phyloP scores from a whole-genome alignment of 257 asterid species.

The Fraxinus quadrangulata region DNA sequence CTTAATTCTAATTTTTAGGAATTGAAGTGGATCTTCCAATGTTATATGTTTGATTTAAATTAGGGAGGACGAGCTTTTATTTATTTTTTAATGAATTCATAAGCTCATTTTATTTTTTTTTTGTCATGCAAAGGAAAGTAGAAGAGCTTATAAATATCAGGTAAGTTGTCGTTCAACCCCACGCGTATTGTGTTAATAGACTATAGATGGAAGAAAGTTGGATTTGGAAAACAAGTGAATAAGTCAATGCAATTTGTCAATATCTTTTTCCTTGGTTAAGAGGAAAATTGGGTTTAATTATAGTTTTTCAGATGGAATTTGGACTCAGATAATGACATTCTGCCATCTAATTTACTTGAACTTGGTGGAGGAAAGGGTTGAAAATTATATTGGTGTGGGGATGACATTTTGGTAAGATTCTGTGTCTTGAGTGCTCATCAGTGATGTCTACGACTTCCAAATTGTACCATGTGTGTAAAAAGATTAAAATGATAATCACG shows the following conservation, averaged over 20 bases:
- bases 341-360: not conserved
- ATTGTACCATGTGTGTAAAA: not conserved
- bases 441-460: not conserved
- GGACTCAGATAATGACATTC: not conserved
- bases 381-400: not conserved
- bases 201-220: not conserved
- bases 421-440: not conserved
- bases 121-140: not conserved
- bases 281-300: not conserved
- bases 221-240: not conserved
- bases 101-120: not conserved
- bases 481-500: not conserved
- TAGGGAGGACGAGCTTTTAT: not conserved
- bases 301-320: not conserved
- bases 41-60: not conserved
- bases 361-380: not conserved
- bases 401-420: not conserved
- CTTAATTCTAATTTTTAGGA: not conserved
- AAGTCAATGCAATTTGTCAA: not conserved
- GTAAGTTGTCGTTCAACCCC: not conserved
- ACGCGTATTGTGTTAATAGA: not conserved
- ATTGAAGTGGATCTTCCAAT: not conserved
- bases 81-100: not conserved
- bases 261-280: not conserved
- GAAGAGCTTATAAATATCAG: not conserved